Conservation (phyloP, 2,329 filamentous ascomycete species). For the Fusarium camptoceras region DNA sequence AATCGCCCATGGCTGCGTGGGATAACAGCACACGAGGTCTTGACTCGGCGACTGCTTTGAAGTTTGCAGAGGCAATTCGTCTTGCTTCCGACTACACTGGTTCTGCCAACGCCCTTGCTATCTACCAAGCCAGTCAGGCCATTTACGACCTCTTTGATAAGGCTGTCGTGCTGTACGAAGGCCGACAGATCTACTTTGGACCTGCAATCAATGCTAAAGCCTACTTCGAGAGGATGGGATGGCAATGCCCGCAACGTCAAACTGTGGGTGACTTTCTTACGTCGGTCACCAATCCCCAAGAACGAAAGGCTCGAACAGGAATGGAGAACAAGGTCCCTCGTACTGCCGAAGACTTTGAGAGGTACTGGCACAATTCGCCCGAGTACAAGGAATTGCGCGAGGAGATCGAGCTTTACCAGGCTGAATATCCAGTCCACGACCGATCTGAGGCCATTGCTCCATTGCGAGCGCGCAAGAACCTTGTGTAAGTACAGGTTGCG, state of each 20-base stretch:
- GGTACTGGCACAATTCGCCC: conserved; percentile 58
- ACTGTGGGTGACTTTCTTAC: conserved; percentile 78
- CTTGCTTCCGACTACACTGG: conserved; percentile 72
- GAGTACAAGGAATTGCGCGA: conserved; percentile 57
- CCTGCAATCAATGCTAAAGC: conserved; percentile 67
- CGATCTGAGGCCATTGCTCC: conserved; percentile 54
- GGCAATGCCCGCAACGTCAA: conserved; percentile 73
- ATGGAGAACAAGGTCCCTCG: conserved; percentile 72
- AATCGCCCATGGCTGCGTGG: conserved; percentile 70
- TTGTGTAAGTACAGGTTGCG: conserved; percentile 1
- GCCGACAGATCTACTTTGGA: conserved; percentile 82
- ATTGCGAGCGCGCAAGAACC: conserved; percentile 61
- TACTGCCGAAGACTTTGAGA: conserved; percentile 76
- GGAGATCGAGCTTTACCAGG: conserved; percentile 64
- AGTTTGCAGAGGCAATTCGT: conserved; percentile 76
- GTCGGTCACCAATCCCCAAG: conserved; percentile 72
- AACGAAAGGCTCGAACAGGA: conserved; percentile 66
- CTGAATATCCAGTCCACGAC: conserved; percentile 57
- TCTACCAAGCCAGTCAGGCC: conserved; percentile 78
- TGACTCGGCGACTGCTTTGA: conserved; percentile 78
- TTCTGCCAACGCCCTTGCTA: conserved; percentile 72
- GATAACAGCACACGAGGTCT: conserved; percentile 80
- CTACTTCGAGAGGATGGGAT: conserved; percentile 78
- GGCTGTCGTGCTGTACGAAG: conserved; percentile 78
- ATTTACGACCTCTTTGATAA: conserved; percentile 83